Percentiles rank a stretch among this genome's conserved stretches.
phyloP scores from a whole-genome alignment of 2,329 filamentous ascomycete species.

The Cladophialophora psammophila region DNA sequence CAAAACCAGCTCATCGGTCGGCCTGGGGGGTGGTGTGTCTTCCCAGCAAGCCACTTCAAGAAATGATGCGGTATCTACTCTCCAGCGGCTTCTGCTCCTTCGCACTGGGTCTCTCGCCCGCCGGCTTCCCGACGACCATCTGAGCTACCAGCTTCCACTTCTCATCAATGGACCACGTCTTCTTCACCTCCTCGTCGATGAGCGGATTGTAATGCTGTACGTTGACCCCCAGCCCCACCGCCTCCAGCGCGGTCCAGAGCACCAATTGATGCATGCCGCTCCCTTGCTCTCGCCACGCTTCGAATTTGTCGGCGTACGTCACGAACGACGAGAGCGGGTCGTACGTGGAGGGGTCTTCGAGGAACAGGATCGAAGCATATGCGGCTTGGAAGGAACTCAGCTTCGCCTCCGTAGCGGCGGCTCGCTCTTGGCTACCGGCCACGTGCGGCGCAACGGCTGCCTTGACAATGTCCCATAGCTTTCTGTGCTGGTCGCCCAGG shows the following conservation, averaged over 20 bases:
- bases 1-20: neutral
- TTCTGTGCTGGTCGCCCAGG: conserved; percentile 80
- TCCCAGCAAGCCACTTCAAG: neutral
- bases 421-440: conserved; percentile 50
- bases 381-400: conserved; percentile 52
- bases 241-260: conserved; percentile 80
- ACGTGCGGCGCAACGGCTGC: conserved; percentile 69
- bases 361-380: conserved; percentile 86
- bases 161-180: conserved; percentile 72
- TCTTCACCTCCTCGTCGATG: conserved; percentile 73
- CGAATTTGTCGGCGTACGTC: conserved; percentile 81
- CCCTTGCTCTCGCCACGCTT: conserved; percentile 75
- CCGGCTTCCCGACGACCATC: conserved; percentile 74
- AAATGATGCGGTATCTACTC: neutral
- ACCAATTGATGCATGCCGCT: conserved; percentile 72
- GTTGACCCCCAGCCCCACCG: conserved; percentile 84
- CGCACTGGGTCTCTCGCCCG: conserved; percentile 11
- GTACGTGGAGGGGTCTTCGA: conserved; percentile 75
- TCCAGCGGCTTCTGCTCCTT: conserved; percentile 28
- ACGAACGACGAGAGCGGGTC: conserved; percentile 60
- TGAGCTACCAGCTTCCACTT: conserved; percentile 82
- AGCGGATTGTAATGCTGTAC: conserved; percentile 93
- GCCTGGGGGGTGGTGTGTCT: neutral
- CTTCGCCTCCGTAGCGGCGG: conserved; percentile 18
- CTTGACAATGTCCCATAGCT: conserved; percentile 74